phyloP scores from a whole-genome alignment of 495 filamentous ascomycete species.

The Podospora comata region DNA sequence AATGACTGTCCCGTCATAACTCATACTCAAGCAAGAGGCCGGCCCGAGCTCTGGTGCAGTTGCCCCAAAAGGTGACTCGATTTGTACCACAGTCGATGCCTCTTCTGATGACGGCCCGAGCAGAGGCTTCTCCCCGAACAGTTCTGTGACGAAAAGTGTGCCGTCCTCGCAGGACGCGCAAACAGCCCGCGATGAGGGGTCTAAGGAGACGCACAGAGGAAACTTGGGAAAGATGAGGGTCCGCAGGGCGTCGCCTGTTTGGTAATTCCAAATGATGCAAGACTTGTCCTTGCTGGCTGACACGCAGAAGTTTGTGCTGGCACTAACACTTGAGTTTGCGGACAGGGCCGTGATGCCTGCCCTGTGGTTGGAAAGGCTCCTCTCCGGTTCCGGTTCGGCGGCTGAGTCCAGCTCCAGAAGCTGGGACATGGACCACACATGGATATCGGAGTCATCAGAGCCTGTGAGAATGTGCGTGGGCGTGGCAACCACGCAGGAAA shows the following conservation, averaged over 20 bases:
- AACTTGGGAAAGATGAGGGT: slow-evolving; percentile 73
- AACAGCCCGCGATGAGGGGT: slow-evolving; percentile 78
- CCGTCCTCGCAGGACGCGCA: slow-evolving; percentile 84
- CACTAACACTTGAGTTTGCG: slow-evolving; percentile 62
- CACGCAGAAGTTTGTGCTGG: slow-evolving; percentile 66
- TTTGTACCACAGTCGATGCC: slow-evolving; percentile 49
- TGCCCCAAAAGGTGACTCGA: slow-evolving; percentile 59
- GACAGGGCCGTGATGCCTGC: slow-evolving; percentile 71
- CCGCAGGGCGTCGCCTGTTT: slow-evolving; percentile 67
- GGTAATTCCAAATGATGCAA: slow-evolving; percentile 86
- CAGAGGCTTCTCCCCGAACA: slow-evolving; percentile 60
- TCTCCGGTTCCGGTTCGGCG: slow-evolving; percentile 54
- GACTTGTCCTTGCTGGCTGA: slow-evolving; percentile 78
- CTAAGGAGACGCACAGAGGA: slow-evolving; percentile 69
- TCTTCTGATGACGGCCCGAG: slow-evolving; percentile 55
- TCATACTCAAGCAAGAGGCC: slow-evolving; percentile 61
- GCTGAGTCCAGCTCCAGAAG: slow-evolving; percentile 60
- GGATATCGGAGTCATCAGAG: slow-evolving; percentile 81
- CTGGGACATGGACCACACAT: slow-evolving; percentile 79
- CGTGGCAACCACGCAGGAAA: slow-evolving; percentile 70
- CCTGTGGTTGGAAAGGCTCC: slow-evolving; percentile 73
- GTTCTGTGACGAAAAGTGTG: slow-evolving; percentile 73
- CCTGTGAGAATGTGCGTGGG: slow-evolving; percentile 81
- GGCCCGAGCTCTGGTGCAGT: slow-evolving; percentile 59
- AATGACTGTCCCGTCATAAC: slow-evolving; percentile 77